Evolutionary conservation across 2,329 filamentous ascomycete species (phyloP).

Genomic region (Leptographium wingfieldii): DNA sequence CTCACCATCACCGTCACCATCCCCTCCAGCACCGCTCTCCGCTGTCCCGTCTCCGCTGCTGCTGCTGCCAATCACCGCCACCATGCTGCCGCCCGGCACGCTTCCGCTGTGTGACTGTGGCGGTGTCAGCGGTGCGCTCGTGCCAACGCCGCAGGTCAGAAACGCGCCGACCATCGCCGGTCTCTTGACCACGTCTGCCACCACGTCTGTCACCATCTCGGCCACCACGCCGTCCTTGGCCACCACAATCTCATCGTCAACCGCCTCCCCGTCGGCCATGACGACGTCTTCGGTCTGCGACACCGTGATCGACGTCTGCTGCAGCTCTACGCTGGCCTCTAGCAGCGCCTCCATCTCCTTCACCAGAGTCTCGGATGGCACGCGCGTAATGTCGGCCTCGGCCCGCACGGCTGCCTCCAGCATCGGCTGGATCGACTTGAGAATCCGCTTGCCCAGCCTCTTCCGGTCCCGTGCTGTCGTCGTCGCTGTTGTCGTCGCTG

Average conservation of each 20-base stretch:
- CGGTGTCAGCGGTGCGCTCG: slow-evolving; percentile 45
- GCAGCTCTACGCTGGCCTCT: slow-evolving; percentile 51
- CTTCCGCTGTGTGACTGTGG: slow-evolving; percentile 49
- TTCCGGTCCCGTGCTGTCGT: slow-evolving; percentile 59
- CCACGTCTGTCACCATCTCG: background rate
- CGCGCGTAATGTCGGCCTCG: slow-evolving; percentile 68
- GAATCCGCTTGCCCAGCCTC: slow-evolving; percentile 76
- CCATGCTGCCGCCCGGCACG: slow-evolving; percentile 14
- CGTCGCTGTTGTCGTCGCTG: background rate
- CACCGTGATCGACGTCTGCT: slow-evolving; percentile 25
- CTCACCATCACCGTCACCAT: background rate
- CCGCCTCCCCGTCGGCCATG: slow-evolving; percentile 34
- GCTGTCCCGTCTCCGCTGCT: no score
- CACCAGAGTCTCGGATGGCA: slow-evolving; percentile 55
- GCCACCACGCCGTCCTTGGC: slow-evolving; percentile 16
- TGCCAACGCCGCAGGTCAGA: slow-evolving; percentile 22
- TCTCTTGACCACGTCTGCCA: background rate
- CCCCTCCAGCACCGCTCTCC: no score
- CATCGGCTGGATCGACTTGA: slow-evolving; percentile 67
- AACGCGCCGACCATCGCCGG: background rate
- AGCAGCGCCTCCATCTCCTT: slow-evolving; percentile 64
- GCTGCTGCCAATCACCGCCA: background rate
- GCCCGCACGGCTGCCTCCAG: slow-evolving; percentile 65
- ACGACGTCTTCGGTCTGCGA: slow-evolving; percentile 31
- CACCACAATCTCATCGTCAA: slow-evolving; percentile 33